These are phyloP conservation scores for Laetiporus sulphureus DNA, from an alignment of 1,284 basidiomycete species.

Conservation along the genomic window DNA sequence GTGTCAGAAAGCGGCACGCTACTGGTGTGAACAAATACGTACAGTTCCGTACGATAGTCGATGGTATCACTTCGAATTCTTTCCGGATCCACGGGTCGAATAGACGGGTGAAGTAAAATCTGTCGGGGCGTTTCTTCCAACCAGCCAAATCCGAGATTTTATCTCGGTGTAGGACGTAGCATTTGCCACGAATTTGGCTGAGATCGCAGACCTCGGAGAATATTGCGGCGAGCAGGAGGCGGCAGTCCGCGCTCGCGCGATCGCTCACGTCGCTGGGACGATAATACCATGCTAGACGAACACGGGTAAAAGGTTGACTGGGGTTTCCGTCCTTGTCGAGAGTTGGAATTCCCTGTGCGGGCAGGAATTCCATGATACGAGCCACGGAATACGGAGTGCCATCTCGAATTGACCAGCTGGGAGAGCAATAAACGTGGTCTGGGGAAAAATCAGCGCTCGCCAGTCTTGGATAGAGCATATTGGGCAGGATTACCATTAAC, in stretches of 20 bases:
- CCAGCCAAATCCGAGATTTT: constrained; percentile 88
- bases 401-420: constrained; percentile 84
- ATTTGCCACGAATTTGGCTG: constrained; percentile 85
- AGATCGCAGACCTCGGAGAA: constrained; percentile 94
- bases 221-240: constrained; percentile 89
- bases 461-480: constrained; percentile 4
- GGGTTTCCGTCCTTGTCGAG: constrained; percentile 42
- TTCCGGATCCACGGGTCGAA: constrained; percentile 98
- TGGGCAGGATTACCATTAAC: constrained; percentile 58
- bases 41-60: constrained; percentile 86
- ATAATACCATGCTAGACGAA: constrained; percentile 90
- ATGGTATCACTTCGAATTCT: constrained; percentile 93
- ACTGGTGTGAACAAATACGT: constrained; percentile 29
- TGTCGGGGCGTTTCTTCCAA: constrained; percentile 94
- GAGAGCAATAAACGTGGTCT: constrained; percentile 96
- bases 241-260: constrained; percentile 79
- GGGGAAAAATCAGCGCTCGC: constrained; percentile 29
- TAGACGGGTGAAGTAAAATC: constrained; percentile 91
- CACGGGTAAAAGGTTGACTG: constrained; percentile 63
- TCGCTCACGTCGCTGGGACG: constrained; percentile 86
- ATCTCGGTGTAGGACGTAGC: constrained; percentile 90
- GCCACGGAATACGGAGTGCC: constrained; percentile 92
- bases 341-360: constrained; percentile 56
- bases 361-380: constrained; percentile 93
- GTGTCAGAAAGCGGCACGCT: constrained; percentile 1